Evolutionary conservation across 1,284 basidiomycete genomes (phyloP), one percentile per base, ranked within the genome.

Genomic region (Heterobasidion occidentale): DNA sequence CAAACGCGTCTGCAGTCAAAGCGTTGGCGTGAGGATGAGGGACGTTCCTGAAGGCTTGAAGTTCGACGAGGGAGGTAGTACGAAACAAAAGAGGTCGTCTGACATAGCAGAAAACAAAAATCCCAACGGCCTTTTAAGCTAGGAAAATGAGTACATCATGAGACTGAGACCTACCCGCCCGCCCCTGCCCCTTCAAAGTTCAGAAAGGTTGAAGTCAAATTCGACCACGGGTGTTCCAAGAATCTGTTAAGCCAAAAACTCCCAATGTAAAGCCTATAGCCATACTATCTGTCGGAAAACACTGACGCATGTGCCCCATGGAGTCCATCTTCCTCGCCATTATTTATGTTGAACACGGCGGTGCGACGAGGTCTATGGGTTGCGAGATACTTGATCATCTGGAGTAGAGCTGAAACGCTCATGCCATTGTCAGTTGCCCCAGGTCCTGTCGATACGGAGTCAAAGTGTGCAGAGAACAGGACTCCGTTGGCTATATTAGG

Each of bases 141-240:
- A 7, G 45, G n/a, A 9, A 15, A 9, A 46, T 33, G 48, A 19
- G 19, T 27, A 27, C 27, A 27, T 49, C 11, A 17, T 15, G 36
- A 17, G 9, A 27, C n/a, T 38, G 3, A 36, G 20, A 68, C 79
- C 57, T 63, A 88, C 84, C 89, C 88, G 63, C 88, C 90, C 1
- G 84, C 77, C n/a, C 84, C 80, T 9, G 89, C 88, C 5, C 90
- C 90, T 68, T 92, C 90, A 12, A 91, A 76, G 62, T 91, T 92
- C 48, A 92, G 71, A 68, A 92, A 92, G 0, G 77, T 77, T 33
- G 80, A 74, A 0, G 80, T 77, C 20, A 86, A 67, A 35, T 79
- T 79, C 1, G 82, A 78, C 88, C 88, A 91, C 0, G 86, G 83
- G 59, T 92, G 88, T 58, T 81, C 73, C 51, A 88, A 64, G 63